Conservation (phyloP, 306 rosid genomes). For the Cucumis sativus region Cucumber_9930_V3 NC_026655.2:8164001-8164500, state of each 20-base stretch:
- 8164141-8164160: constrained; percentile 74
- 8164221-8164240: background rate
- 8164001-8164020: constrained; percentile 77
- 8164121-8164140: constrained; percentile 60
- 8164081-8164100: constrained; percentile 56
- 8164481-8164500: no score
- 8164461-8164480: no score
- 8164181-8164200: background rate
- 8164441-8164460: no score
- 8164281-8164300: background rate
- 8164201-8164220: background rate
- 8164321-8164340: background rate
- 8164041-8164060: constrained; percentile 98
- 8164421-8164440: no score
- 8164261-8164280: background rate
- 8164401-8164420: background rate
- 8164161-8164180: constrained; percentile 18
- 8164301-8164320: background rate
- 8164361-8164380: background rate
- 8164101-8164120: constrained; percentile 57
- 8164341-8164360: background rate
- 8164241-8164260: background rate
- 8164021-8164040: constrained; percentile 96
- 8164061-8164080: constrained; percentile 60
- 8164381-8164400: background rate